These are phyloP conservation scores for Fagopyrum homotropicum DNA, from an alignment of 148 eudicot genomes.

Conservation along the genomic window DNA sequence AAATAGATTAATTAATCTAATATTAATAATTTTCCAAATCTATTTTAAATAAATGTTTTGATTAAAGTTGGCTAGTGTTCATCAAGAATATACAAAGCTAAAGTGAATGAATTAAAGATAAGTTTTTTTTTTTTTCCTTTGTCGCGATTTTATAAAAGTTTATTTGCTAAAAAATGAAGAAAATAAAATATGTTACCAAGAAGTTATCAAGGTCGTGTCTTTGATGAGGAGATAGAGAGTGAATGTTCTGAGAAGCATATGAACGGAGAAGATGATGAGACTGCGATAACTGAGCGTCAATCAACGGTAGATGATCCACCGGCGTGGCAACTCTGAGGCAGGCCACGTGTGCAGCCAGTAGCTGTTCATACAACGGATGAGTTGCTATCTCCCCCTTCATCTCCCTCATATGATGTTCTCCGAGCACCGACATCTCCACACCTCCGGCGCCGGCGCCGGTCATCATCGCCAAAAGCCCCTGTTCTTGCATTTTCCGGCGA, in stretches of 20 bases:
- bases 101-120: no score
- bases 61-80: no score
- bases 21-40: no score
- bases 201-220: constrained; percentile 89
- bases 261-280: constrained; percentile 60
- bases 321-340: constrained; percentile 93
- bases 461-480: constrained; percentile 57
- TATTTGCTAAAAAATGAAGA: neutral
- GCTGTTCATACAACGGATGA: constrained; percentile 82
- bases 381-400: constrained; percentile 63
- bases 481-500: constrained; percentile 53
- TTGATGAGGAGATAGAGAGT: constrained; percentile 56
- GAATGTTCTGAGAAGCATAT: constrained; percentile 43
- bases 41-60: no score
- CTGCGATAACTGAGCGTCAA: constrained; percentile 74
- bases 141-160: no score
- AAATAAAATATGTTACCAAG: constrained; percentile 37
- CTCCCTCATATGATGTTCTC: constrained; percentile 20
- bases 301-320: constrained; percentile 74
- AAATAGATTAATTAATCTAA: no score
- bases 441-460: constrained; percentile 29
- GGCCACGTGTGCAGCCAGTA: constrained; percentile 71
- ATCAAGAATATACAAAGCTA: no score
- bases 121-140: no score
- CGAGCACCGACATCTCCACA: constrained; percentile 10